phyloP scores from a whole-genome alignment of 1,284 basidiomycete species.

The Papiliotrema terrestris region DNA sequence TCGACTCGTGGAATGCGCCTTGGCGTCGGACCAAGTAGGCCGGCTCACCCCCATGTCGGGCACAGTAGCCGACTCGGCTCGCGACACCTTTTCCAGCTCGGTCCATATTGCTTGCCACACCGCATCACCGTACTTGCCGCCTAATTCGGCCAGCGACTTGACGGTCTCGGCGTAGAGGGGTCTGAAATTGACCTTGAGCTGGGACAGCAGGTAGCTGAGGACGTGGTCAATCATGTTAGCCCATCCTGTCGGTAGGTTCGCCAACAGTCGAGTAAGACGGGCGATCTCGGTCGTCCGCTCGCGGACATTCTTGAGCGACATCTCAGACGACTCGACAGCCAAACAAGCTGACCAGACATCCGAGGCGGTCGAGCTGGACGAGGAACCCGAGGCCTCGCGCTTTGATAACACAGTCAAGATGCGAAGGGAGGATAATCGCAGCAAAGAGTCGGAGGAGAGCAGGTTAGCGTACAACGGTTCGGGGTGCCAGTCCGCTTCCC shows the following conservation, averaged over 20 bases:
- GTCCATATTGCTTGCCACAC: slow-evolving; percentile 70
- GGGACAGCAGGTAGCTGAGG: slow-evolving; percentile 48
- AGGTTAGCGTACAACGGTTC: slow-evolving; percentile 37
- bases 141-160: slow-evolving; percentile 58
- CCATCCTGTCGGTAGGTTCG: slow-evolving; percentile 15
- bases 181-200: slow-evolving; percentile 85
- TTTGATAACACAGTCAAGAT: slow-evolving; percentile 36
- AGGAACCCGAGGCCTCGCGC: slow-evolving; percentile 6
- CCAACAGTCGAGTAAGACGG: slow-evolving; percentile 31
- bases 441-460: slow-evolving; percentile 50
- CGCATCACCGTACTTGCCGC: slow-evolving; percentile 60
- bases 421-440: slow-evolving; percentile 46
- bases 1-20: neutral
- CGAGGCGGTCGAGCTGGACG: neutral
- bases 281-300: slow-evolving; percentile 72
- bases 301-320: slow-evolving; percentile 72
- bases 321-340: slow-evolving; percentile 66
- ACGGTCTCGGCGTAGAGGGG: slow-evolving; percentile 84
- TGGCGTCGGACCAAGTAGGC: slow-evolving; percentile 32
- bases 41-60: slow-evolving; percentile 27
- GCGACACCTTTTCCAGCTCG: slow-evolving; percentile 54
- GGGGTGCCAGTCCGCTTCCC: neutral
- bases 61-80: slow-evolving; percentile 16
- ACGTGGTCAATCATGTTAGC: slow-evolving; percentile 54
- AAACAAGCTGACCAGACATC: slow-evolving; percentile 62